A percentile compares a stretch with the other conserved stretches of the same genome.
Conservation (phyloP, 352 stramenopile species). For the Pythium phragmitis region DNA sequence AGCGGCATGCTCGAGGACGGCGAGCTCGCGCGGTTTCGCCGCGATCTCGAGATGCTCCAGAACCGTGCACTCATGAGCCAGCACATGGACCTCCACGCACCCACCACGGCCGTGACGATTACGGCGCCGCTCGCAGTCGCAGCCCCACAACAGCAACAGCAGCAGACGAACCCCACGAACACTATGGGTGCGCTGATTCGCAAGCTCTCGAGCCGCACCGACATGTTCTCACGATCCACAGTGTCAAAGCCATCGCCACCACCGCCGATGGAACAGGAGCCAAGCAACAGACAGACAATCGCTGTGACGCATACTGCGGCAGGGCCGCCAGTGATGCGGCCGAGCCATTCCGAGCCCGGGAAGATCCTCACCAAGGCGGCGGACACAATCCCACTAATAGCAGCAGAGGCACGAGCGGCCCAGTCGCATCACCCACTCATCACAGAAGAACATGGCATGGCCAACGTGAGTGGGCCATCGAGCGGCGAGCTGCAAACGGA, state of each 20-base stretch:
- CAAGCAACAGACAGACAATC: neutral
- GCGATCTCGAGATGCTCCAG: slow-evolving; percentile 71
- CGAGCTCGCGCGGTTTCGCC: slow-evolving; percentile 64
- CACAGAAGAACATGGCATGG: neutral
- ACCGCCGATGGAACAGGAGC: neutral
- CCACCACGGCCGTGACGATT: neutral
- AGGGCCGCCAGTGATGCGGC: neutral
- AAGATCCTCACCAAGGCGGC: neutral
- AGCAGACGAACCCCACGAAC: neutral
- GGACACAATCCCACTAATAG: neutral
- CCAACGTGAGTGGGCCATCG: neutral
- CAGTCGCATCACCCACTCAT: neutral
- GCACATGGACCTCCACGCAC: slow-evolving; percentile 12
- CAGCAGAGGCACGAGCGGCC: neutral
- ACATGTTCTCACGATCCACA: neutral
- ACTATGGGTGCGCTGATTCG: slow-evolving; percentile 4
- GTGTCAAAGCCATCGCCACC: too few relatives aligned
- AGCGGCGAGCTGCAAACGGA: neutral
- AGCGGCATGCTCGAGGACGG: slow-evolving; percentile 77
- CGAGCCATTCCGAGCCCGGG: neutral
- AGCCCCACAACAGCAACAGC: too few relatives aligned
- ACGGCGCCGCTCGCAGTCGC: neutral
- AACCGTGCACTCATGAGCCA: slow-evolving; percentile 55
- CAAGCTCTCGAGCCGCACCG: slow-evolving; percentile 10
- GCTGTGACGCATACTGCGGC: neutral